Evolutionary conservation across 768 basidiomycete genomes (phyloP), one percentile per base, ranked within the genome.

Genomic region (Leccinum broughii): DNA sequence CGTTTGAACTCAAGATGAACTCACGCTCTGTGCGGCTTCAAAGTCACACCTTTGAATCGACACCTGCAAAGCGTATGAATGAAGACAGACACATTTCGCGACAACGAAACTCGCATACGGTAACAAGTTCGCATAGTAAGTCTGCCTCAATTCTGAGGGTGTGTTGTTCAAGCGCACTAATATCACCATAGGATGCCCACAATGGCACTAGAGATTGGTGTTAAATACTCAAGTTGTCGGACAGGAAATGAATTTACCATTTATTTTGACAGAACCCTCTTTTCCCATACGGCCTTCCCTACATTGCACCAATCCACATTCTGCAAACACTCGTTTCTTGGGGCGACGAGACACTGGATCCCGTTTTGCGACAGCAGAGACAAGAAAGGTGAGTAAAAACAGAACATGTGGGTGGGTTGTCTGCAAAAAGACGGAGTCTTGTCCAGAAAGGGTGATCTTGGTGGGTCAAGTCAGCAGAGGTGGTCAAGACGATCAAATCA

Each of bases 311-410:
- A 89, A 54, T 0, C 89, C 91, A 62, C 89, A 89, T 6, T 71
- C 71, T 0, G 88, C 85, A 73, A 91, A 93, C 0, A 89, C 75
- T 51, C 83, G 85, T 60, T 87, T 80, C 75, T 87, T 89, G 4
- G 91, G 90, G 56, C 84, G 87, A 26, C 88, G 79, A 44, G 90
- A 92, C 0, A 88, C 83, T 0, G 86, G 81, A 66, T 93, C 90
- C 14, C 88, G 83, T 65, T 90, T 90, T 0, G 87, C 82, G 1
- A 83, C 76, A 5, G 82, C 81, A 64, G 85, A 88, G 44, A 90
- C 75, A 5, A 92, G 81, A 69, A 87, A 92, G 0, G 84, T 85
- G 5, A 92, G 77, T 13, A 83, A 70, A 62, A 85, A 87, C 0
- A 92, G 65, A 2, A 87, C 72, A 5, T 86, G 82, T 0, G 90